phyloP scores from a whole-genome alignment of 768 basidiomycete genomes.

The Russula dissimulans region DNA sequence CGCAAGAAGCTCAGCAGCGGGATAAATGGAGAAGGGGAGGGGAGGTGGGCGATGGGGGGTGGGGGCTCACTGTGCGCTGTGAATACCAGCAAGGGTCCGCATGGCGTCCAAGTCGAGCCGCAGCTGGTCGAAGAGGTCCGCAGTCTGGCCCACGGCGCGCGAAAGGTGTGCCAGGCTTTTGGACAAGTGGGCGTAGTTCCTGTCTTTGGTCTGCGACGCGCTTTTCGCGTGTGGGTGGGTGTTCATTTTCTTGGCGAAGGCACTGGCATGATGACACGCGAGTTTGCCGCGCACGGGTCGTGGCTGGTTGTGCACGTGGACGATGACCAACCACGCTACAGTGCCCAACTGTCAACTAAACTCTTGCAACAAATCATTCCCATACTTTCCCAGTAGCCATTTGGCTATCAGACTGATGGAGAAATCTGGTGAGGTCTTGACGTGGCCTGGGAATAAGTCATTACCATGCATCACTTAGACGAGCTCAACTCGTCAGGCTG shows the following conservation, averaged over 20 bases:
- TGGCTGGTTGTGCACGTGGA: constrained; percentile 1
- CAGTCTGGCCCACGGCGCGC: constrained; percentile 58
- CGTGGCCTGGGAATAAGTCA: neutral
- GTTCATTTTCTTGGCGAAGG: constrained; percentile 11
- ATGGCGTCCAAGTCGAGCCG: constrained; percentile 71
- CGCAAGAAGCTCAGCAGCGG: neutral
- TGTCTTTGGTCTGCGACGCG: constrained; percentile 70
- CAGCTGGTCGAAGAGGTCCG: constrained; percentile 68
- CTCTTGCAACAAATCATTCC: neutral
- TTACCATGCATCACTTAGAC: neutral
- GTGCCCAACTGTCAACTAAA: neutral
- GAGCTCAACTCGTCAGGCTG: neutral
- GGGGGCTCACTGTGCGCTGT: constrained; percentile 66
- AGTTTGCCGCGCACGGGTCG: neutral
- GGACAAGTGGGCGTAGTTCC: constrained; percentile 72
- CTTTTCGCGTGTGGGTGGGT: constrained; percentile 36
- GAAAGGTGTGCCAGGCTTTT: constrained; percentile 60
- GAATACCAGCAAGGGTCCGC: constrained; percentile 67
- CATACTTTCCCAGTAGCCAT: neutral
- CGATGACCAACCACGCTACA: neutral
- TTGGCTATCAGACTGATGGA: neutral
- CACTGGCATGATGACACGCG: too few species aligned
- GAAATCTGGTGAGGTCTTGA: neutral
- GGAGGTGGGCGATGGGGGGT: neutral
- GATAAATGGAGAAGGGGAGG: neutral